A percentile compares a stretch with the other conserved stretches of the same genome.
phyloP scores from a whole-genome alignment of 805 yeast species.

The Ogataea thermomethanolica region DNA sequence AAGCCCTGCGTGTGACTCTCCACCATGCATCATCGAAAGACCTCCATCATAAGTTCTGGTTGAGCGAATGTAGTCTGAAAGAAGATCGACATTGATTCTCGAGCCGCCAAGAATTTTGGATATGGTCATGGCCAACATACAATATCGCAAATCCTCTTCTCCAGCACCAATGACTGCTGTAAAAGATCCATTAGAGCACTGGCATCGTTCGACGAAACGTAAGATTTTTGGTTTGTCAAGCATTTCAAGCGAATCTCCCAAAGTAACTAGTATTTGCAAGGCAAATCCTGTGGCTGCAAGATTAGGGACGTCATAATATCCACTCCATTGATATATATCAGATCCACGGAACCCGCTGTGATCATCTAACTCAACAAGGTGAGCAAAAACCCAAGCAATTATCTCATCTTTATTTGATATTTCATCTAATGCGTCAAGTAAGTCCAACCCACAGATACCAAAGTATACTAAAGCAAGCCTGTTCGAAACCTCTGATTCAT shows the following conservation, averaged over 20 bases:
- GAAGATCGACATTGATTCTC: conserved; percentile 41
- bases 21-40: conserved; percentile 43
- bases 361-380: conserved; percentile 36
- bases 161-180: conserved; percentile 45
- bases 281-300: conserved; percentile 78
- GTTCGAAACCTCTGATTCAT: conserved; percentile 66
- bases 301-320: conserved; percentile 55
- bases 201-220: conserved; percentile 58
- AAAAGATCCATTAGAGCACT: conserved; percentile 59
- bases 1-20: conserved; percentile 82
- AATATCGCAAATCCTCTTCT: conserved; percentile 68
- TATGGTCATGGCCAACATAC: conserved; percentile 70
- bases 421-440: conserved; percentile 34
- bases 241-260: conserved; percentile 41
- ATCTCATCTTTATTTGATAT: conserved; percentile 33
- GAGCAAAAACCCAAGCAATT: conserved; percentile 45
- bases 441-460: conserved; percentile 56
- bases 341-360: conserved; percentile 58
- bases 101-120: conserved; percentile 42
- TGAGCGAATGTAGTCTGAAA: conserved; percentile 38
- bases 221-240: conserved; percentile 44
- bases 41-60: conserved; percentile 64
- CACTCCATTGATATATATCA: conserved; percentile 36
- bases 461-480: conserved; percentile 69
- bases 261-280: conserved; percentile 49